Base-by-base conservation (phyloP, 1,139 yeast species). In the Yamadazyma taylorii region DNA sequence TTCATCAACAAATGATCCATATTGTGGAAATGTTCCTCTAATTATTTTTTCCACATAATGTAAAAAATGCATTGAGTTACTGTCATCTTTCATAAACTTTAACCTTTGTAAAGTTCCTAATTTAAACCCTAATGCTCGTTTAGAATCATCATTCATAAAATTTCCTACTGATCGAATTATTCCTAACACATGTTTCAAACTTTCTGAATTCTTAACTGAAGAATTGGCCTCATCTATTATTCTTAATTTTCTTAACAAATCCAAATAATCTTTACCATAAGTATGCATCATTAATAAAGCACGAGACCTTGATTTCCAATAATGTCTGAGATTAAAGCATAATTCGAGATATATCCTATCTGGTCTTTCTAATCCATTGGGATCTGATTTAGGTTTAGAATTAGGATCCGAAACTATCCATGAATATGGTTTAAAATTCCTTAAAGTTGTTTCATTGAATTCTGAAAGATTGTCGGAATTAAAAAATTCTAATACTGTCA, bases 221-320 rank as follows among this genome's bases (percentile, higher is more conserved):
- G 69, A 72, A 36, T 81, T 72, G 0, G 95, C 95, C 30, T 70
- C 73, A 50, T 87, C 95, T 22, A 92, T 62, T 29, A 75, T 58
- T 38, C 78, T 73, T 37, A 90, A 62, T 52, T 86, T 87, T 34
- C 67, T 63, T 13, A 75, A 63, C 31, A 92, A 67, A 46, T 87
- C 95, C 40, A 71, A 64, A 55, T 85, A 86, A 47, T 89, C 97
- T 42, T 78, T 75, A 44, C 81, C 81, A 58, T 80, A 87, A 0
- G 88, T 81, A 39, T 78, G 78, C 4, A 79, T 64, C 24, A 87
- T 67, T 32, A 85, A 58, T 28, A 92, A 65, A 2, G 95, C 89
- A 33, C 88, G 67, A n/a, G 95, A 81, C 47, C 98, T 70, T 1
- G 89, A 77, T 43, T 78, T 75, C 98, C 98, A 92, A 56, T 92